Base-by-base conservation (phyloP, 2,329 filamentous ascomycete genomes). In the Pyrenochaeta sp. region DNA sequence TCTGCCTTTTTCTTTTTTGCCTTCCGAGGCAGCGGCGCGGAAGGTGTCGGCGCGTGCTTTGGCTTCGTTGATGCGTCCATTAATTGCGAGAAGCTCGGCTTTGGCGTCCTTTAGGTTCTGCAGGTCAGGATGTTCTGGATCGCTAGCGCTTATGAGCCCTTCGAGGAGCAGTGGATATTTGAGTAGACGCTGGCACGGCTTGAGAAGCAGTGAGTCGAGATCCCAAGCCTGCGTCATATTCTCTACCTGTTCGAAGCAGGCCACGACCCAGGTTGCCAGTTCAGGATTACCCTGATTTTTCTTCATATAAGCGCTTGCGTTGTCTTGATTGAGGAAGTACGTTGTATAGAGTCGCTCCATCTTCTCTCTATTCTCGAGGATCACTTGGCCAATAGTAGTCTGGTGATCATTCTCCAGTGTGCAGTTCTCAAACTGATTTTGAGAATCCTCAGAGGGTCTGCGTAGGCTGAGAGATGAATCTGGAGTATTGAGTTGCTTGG, bases 161-260 rank as follows among this genome's bases (percentile, higher is more conserved):
- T 87, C 86, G 39, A 99, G 85, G 35, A 99, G 81, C 40, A 97
- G 87, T 3, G 92, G 92, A 70, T 98, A 99, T 69, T 97, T 97
- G 30, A 94, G 88, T 58, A 98, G 89, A 42, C 95, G 87, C 77
- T 99, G 95, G 74, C 96, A 93, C 1, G 95, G 95, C 76, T 99
- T 99, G 71, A 99, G 94, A 17, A 99, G 84, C n/a, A 99, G 82
- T 0, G 95, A 96, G 74, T 97, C 93, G 56, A 99, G 77, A 74
- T 96, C 91, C 95, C 95, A 99, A 0, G 95, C 94, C 21, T 88
- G 87, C 0, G 95, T 99, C 59, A 99, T 83, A 72, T 97, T 95
- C 64, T 92, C 90, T 11, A 94, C 93, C 68, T 94, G 93, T 64
- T 92, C 88, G 68, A 95, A 92, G 76, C 95, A 99, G 75, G 97